Evolutionary conservation across 176 grass and related monocot species (phyloP), one percentile per base, ranked within the genome.

Genomic region (Zea luxurians): DNA sequence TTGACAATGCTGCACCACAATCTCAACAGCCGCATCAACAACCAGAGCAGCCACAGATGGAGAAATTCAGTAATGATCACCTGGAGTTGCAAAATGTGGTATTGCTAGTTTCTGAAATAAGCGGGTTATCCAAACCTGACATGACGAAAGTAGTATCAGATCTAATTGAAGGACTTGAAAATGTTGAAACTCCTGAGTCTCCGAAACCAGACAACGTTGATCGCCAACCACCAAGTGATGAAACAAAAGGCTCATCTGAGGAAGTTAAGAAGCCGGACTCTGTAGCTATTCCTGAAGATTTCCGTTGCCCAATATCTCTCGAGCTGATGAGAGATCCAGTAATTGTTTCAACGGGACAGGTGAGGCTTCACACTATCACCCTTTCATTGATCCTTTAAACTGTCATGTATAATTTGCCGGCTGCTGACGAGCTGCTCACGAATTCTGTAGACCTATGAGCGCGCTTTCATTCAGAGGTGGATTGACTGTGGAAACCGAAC

Each of bases 261-360:
- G 83, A 90, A 72, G 74, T 80, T 71, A 95, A 89, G 81, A 90
- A 93, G 67, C 64, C 81, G 13, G 87, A 90, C 27, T 15, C 88
- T 54, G 58, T 87, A 16, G 59, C 58, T 60, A 93, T 95, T 88
- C 96, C 92, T 48, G 90, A 90, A 48, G 96, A 99, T 85, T 99
- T 99, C 50, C 74, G 85, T 48, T 99, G 92, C 83, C 96, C 96
- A 57, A 91, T 99, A 83, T 99, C 92, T 71, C 86, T 99, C 18
- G 96, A 99, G 69, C 68, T 99, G 67, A 92, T 95, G 87, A 88
- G 88, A 76, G 96, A 99, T 89, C 92, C 90, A 7, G 89, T 99
- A 59, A 99, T 99, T 81, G 96, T 99, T 45, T 94, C 96, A 66
- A 99, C 96, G 16, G 96, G 92, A 69, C 96, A 99, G 96, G 96